These are phyloP conservation scores for Saccharomyces hybrid DNA, from an alignment of 1,139 yeast genomes.

Conservation along the genomic window DNA sequence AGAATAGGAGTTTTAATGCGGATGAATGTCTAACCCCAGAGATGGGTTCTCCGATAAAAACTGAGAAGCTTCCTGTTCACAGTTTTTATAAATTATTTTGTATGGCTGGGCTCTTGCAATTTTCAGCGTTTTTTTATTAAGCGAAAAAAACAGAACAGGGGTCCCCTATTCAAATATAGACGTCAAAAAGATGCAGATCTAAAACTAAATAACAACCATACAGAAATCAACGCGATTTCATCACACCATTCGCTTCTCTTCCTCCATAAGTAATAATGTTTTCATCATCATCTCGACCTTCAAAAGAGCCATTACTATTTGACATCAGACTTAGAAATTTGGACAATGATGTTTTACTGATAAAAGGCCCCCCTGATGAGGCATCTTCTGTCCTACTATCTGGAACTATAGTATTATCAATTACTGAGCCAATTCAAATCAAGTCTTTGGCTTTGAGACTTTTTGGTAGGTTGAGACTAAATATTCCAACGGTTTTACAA, in stretches of 20 bases:
- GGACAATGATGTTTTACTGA: constrained; percentile 72
- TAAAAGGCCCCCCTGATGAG: constrained; percentile 70
- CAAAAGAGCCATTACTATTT: constrained; percentile 24
- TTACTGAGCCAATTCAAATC: constrained; percentile 67
- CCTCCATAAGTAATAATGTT: constrained; percentile 4
- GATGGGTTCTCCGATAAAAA: not conserved
- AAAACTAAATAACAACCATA: not conserved
- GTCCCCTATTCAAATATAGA: not conserved
- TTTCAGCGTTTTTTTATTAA: not conserved
- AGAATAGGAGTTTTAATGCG: not conserved
- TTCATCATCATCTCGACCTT: constrained; percentile 11
- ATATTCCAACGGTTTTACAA: constrained; percentile 46
- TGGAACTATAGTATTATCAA: constrained; percentile 73
- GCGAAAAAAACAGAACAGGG: not conserved
- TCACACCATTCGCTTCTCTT: not conserved
- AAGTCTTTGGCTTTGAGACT: constrained; percentile 56
- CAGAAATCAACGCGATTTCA: not conserved
- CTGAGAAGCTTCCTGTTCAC: not conserved
- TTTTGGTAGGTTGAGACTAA: constrained; percentile 54
- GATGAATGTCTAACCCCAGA: not conserved
- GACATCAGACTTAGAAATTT: constrained; percentile 40
- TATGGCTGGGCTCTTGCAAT: not conserved
- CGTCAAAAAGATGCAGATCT: not conserved
- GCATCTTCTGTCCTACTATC: constrained; percentile 71
- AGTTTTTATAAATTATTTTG: not conserved